Conservation (phyloP, 106 monocot species). For the Alisma plantagoaquatica region DNA sequence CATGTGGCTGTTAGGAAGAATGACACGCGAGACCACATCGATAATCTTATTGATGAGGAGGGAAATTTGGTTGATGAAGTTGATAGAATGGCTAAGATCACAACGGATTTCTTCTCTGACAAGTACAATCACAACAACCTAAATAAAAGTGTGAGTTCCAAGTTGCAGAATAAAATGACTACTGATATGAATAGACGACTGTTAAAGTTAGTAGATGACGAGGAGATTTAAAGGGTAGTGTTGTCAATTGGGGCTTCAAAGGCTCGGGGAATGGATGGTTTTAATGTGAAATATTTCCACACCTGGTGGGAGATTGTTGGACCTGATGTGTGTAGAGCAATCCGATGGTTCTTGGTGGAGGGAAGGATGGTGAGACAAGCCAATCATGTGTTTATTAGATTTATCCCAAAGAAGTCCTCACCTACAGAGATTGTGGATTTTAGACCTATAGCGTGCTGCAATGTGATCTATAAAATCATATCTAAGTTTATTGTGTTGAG, state of each 20-base stretch:
- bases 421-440: not conserved
- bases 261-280: not conserved
- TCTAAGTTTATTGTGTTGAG: not conserved
- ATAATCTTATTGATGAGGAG: not conserved
- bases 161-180: not conserved
- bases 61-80: not conserved
- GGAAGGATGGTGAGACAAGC: not conserved
- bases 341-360: not conserved
- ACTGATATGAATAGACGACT: too few relatives aligned
- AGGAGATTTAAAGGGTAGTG: not conserved
- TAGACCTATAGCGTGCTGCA: not conserved
- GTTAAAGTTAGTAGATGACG: too few relatives aligned
- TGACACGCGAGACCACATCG: too few relatives aligned
- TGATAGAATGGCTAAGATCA: not conserved
- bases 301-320: not conserved
- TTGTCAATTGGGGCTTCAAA: not conserved
- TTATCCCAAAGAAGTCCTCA: not conserved
- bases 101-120: not conserved
- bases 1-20: too few relatives aligned
- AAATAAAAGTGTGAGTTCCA: not conserved
- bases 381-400: not conserved
- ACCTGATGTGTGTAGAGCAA: not conserved
- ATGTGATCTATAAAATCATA: not conserved
- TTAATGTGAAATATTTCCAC: not conserved
- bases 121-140: not conserved